Conservation (phyloP, 2,329 filamentous ascomycete species). For the Neopestalotiopsis sp. region DNA sequence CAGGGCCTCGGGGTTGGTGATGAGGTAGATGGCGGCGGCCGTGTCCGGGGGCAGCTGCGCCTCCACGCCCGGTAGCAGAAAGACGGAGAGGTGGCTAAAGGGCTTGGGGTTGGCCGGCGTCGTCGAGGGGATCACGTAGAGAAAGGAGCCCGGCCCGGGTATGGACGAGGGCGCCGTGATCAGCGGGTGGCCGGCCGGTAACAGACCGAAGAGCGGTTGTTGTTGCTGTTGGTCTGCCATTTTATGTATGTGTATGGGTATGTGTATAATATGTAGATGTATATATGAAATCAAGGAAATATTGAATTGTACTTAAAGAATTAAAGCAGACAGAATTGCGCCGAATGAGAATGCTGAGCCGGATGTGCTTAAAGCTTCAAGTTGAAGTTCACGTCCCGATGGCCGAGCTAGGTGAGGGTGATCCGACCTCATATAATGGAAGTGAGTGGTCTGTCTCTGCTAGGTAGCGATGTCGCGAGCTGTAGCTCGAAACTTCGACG, state of each 20-base stretch:
- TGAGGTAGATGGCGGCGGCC: conserved; percentile 89
- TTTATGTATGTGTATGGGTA: neutral
- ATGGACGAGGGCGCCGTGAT: conserved; percentile 59
- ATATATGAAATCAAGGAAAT: neutral
- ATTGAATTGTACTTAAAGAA: neutral
- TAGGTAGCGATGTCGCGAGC: conserved; percentile 1
- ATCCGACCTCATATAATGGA: neutral
- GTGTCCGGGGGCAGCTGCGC: conserved; percentile 69
- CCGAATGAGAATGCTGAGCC: neutral
- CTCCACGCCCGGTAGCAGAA: conserved; percentile 79
- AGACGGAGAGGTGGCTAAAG: conserved; percentile 86
- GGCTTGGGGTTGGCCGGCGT: conserved; percentile 41
- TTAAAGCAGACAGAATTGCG: neutral
- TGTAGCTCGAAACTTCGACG: conserved; percentile 22
- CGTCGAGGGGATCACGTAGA: conserved; percentile 23
- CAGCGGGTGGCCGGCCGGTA: conserved; percentile 65
- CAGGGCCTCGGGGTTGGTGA: conserved; percentile 48
- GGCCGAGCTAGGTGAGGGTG: neutral
- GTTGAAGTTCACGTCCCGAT: neutral
- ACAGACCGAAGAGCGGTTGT: conserved; percentile 61
- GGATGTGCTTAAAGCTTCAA: neutral
- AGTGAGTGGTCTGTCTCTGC: neutral
- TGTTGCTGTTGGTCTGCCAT: conserved; percentile 35
- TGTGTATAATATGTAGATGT: neutral
- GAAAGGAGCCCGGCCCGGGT: conserved; percentile 38